These are phyloP conservation scores for Russula earlei DNA, from an alignment of 768 basidiomycete genomes.

Conservation along the genomic window DNA sequence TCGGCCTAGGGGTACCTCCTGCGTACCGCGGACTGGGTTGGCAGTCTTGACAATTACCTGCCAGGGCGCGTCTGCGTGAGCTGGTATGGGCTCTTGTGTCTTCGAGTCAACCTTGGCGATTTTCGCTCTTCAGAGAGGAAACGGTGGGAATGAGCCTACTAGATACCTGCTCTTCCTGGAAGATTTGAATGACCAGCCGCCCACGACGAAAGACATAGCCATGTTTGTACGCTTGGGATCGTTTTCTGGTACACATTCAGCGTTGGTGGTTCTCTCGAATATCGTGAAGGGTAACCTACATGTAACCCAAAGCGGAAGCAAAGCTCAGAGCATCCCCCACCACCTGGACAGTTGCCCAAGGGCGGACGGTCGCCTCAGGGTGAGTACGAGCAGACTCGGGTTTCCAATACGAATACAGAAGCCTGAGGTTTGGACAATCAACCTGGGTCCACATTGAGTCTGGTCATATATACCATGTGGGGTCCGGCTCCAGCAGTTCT, in stretches of 20 bases:
- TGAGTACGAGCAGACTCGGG: constrained; percentile 78
- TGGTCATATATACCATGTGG: constrained; percentile 48
- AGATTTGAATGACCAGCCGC: constrained; percentile 65
- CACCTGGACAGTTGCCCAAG: constrained; percentile 74
- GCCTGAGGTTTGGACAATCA: constrained; percentile 48
- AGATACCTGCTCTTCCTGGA: constrained; percentile 72
- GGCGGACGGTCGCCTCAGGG: constrained; percentile 79
- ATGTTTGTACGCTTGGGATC: constrained; percentile 72
- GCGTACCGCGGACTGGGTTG: constrained; percentile 65
- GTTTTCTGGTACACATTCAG: constrained; percentile 33
- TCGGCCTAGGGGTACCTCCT: constrained; percentile 61
- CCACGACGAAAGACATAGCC: constrained; percentile 73
- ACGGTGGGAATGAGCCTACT: background rate
- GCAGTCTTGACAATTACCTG: constrained; percentile 85
- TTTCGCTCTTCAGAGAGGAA: background rate
- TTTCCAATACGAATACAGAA: constrained; percentile 70
- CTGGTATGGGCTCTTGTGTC: constrained; percentile 66
- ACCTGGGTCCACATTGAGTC: background rate
- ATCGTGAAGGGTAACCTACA: constrained; percentile 34
- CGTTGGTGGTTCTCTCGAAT: background rate
- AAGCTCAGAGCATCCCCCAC: constrained; percentile 73
- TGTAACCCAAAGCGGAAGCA: constrained; percentile 70
- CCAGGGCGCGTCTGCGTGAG: constrained; percentile 76
- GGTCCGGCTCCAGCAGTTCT: constrained; percentile 52
- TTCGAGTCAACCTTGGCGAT: constrained; percentile 54